phyloP scores from a whole-genome alignment of 2,329 filamentous ascomycete genomes.

The Ophiostoma populinum region DNA sequence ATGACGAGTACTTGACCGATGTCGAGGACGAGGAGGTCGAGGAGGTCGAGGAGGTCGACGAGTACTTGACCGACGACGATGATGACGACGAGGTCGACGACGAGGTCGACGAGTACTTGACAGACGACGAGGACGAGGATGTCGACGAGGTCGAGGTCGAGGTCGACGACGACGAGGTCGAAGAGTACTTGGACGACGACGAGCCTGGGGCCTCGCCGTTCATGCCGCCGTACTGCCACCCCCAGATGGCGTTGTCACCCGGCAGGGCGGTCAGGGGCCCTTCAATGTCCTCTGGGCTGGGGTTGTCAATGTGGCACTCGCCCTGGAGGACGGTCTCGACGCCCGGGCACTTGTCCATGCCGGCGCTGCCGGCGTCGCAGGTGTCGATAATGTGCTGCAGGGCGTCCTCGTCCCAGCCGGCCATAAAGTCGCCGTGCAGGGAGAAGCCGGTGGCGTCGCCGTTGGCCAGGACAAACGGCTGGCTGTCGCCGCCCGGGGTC shows the following conservation, averaged over 20 bases:
- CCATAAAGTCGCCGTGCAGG: slow-evolving; percentile 55
- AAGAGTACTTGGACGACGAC: no score
- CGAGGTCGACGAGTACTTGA: no score
- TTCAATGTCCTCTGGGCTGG: slow-evolving; percentile 26
- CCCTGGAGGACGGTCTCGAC: slow-evolving; percentile 31
- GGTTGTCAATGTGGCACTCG: slow-evolving; percentile 32
- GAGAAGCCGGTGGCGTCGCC: slow-evolving; percentile 55
- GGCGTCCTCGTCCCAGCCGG: slow-evolving; percentile 49
- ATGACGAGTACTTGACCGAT: no score
- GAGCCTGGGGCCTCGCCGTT: no score
- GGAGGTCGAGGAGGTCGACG: no score
- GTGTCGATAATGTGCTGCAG: slow-evolving; percentile 51
- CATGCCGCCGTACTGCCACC: slow-evolving; percentile 36
- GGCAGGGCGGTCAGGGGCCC: slow-evolving; percentile 33
- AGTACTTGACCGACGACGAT: no score
- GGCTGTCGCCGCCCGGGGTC: slow-evolving; percentile 25
- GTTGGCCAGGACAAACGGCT: slow-evolving; percentile 52
- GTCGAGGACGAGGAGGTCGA: no score
- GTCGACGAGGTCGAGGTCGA: no score
- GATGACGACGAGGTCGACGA: no score
- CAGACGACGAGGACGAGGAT: no score
- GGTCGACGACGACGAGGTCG: no score
- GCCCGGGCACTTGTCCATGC: slow-evolving; percentile 45
- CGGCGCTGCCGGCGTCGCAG: slow-evolving; percentile 40
- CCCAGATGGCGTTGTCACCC: slow-evolving; percentile 35